phyloP scores from a whole-genome alignment of 192 early-diverging fungal genomes.

The Coemansia sp. region DNA sequence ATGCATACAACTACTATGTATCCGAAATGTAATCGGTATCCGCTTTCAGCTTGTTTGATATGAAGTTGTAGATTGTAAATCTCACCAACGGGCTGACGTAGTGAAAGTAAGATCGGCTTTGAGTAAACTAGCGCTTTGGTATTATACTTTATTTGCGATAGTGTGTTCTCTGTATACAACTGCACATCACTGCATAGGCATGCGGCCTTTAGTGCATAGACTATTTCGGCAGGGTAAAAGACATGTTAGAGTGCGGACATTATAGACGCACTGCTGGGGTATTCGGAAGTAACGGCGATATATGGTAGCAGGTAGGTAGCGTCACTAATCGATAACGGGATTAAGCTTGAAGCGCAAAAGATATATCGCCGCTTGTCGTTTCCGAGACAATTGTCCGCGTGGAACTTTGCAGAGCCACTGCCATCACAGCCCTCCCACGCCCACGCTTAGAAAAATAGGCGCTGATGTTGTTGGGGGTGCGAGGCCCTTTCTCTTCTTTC shows the following conservation, averaged over 20 bases:
- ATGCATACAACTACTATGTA: no score
- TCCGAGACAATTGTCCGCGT: background rate
- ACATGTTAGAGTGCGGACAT: background rate
- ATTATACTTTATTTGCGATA: background rate
- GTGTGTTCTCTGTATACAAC: background rate
- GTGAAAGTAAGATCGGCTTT: no score
- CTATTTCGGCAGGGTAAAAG: background rate
- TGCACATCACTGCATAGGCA: background rate
- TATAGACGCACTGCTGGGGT: background rate
- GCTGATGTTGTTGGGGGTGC: slow-evolving; percentile 1
- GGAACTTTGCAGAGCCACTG: background rate
- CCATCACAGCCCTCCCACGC: slow-evolving; percentile 1
- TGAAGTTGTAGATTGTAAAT: no score
- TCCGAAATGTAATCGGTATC: no score
- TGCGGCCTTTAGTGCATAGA: background rate
- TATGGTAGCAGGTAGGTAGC: background rate
- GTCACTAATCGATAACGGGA: background rate
- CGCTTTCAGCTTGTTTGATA: no score
- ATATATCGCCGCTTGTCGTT: background rate
- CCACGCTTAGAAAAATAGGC: background rate
- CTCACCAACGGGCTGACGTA: no score
- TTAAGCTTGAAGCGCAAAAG: background rate
- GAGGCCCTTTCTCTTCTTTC: background rate
- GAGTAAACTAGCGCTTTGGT: no score
- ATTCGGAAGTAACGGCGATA: background rate